A percentile compares a stretch with the other conserved stretches of the same genome.
These are phyloP conservation scores for apple (Malus domestica) DNA, from an alignment of 306 rosid genomes.

Conservation along the genomic window ASM211411v1 NC_041795.1:9231501-9232000, in stretches of 20 bases:
- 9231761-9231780: slow-evolving; percentile 65
- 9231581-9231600: slow-evolving; percentile 75
- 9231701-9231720: slow-evolving; percentile 78
- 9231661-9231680: slow-evolving; percentile 85
- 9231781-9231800: slow-evolving; percentile 57
- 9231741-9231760: slow-evolving; percentile 90
- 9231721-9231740: slow-evolving; percentile 87
- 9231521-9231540: slow-evolving; percentile 11
- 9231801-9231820: slow-evolving; percentile 53
- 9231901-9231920: slow-evolving; percentile 93
- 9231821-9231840: slow-evolving; percentile 61
- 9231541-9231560: slow-evolving; percentile 55
- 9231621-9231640: slow-evolving; percentile 77
- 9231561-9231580: slow-evolving; percentile 78
- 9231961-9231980: slow-evolving; percentile 85
- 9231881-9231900: slow-evolving; percentile 67
- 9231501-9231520: slow-evolving; percentile 22
- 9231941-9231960: slow-evolving; percentile 66
- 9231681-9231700: slow-evolving; percentile 81
- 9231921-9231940: slow-evolving; percentile 71
- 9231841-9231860: slow-evolving; percentile 81
- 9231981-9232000: slow-evolving; percentile 78
- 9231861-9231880: slow-evolving; percentile 51
- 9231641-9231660: slow-evolving; percentile 67
- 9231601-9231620: slow-evolving; percentile 81